Base-by-base conservation (phyloP, 2,329 filamentous ascomycete genomes). In the Elsinoe ampelina region DNA sequence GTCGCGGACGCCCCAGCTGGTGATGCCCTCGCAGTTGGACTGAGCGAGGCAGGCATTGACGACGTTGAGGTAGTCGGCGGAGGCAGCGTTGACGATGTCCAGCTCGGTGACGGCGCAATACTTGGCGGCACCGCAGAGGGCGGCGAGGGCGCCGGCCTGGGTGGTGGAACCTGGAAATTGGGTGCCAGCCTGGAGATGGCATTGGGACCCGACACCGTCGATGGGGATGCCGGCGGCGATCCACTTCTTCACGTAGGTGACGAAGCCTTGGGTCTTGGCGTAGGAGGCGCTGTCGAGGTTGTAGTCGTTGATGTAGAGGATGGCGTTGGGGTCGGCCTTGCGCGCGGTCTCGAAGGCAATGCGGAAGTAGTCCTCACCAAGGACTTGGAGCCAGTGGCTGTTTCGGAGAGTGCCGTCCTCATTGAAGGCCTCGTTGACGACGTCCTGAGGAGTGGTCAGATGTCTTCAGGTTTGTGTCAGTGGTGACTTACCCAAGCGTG, bases 101-200 rank as follows among this genome's bases (percentile, higher is more conserved):
- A 85, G 73, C 70, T 85, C 82, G 1, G 82, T 85, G 55, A 83
- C 73, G 8, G 82, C 81, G 22, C 84, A 73, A 60, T 85, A 80
- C 17, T 78, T 73, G 15, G 74, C 75, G 15, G 78, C 68, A 15
- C 64, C 65, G 2, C 76, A 77, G 71, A 56, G 61, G 68, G 59
- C 76, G 72, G 22, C 22, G 10, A 36, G 57, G 36, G 50, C 51
- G 22, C 57, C 58, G 11, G 51, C 26, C 26, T 30, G 52, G 7
- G 56, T 54, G 12, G 35, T 38, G 10, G 59, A 58, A 41, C 63
- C 59, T 1, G 26, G 26, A 8, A 30, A 30, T 7, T 30, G 26
- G 7, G 61, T 63, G 2, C 64, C 64, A 12, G 67, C 67, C 10
- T 70, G 68, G 45, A 82, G 71, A 32, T 83, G 81, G 17, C 73